phyloP scores from a whole-genome alignment of 345 rosid genomes.

The Syzygium aromaticum region DNA sequence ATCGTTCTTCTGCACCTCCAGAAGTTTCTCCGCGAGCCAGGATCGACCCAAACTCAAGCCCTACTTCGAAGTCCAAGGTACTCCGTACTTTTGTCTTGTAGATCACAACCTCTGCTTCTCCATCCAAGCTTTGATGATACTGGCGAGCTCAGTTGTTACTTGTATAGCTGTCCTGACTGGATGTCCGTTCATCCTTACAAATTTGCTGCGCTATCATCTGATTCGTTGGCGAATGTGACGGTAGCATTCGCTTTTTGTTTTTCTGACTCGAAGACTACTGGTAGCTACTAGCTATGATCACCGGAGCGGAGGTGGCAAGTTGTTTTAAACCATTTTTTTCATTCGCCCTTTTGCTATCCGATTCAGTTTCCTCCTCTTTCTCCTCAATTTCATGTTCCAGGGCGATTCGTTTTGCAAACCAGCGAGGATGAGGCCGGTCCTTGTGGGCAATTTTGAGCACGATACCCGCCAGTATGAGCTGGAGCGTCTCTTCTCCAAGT shows the following conservation, averaged over 20 bases:
- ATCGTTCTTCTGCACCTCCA: background rate
- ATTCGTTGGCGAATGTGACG: background rate
- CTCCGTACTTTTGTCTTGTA: background rate
- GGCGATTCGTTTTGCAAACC: background rate
- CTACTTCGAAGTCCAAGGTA: background rate
- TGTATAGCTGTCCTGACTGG: background rate
- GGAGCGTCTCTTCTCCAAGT: constrained; percentile 64
- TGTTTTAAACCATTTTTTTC: background rate
- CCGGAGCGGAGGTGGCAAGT: background rate
- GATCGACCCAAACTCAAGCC: background rate
- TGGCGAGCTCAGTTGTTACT: background rate
- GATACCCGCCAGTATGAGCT: constrained; percentile 77
- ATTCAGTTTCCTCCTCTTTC: background rate
- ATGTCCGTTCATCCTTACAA: background rate
- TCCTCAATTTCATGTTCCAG: background rate
- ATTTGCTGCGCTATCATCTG: background rate
- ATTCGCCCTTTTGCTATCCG: background rate
- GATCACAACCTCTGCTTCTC: background rate
- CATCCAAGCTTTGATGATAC: background rate
- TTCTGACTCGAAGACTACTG: background rate
- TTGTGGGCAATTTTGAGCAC: constrained; percentile 74
- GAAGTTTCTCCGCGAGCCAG: background rate
- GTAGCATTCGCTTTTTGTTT: background rate
- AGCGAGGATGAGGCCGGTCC: constrained; percentile 48
- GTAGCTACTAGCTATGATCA: background rate